These are phyloP conservation scores for Aureobasidium uvarum DNA, from an alignment of 2,329 filamentous ascomycete genomes.

Conservation along the genomic window DNA sequence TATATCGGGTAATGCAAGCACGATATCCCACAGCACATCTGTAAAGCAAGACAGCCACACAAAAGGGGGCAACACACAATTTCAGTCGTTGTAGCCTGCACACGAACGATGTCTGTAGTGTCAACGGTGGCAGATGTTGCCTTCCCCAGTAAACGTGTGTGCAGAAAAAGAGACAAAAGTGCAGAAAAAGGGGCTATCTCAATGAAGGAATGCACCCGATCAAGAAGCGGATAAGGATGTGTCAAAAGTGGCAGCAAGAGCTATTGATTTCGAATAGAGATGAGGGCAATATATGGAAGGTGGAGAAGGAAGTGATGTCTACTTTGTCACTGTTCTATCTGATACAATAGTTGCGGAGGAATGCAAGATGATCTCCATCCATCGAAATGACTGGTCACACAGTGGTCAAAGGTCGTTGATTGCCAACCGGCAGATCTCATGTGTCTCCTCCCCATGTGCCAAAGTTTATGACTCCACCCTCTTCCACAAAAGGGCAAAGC, in stretches of 20 bases:
- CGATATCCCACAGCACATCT: too few species aligned
- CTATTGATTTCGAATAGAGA: background rate
- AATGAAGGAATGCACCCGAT: background rate
- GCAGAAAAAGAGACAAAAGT: too few species aligned
- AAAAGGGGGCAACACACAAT: too few species aligned
- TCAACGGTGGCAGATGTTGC: too few species aligned
- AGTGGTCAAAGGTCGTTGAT: background rate
- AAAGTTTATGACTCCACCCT: too few species aligned
- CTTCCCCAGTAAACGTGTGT: too few species aligned
- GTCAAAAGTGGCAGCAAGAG: background rate
- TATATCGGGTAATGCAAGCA: background rate
- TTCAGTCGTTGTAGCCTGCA: too few species aligned
- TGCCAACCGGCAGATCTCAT: background rate
- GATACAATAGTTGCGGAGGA: conserved; percentile 10
- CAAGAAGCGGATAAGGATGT: background rate
- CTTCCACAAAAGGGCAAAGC: too few species aligned
- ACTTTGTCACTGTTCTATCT: background rate
- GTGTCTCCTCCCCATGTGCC: background rate
- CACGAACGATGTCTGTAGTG: too few species aligned
- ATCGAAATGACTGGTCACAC: background rate
- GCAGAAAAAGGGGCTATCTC: background rate
- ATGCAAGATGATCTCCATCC: background rate
- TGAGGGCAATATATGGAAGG: background rate
- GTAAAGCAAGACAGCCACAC: too few species aligned
- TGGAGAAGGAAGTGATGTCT: background rate